phyloP scores from a whole-genome alignment of 2,329 filamentous ascomycete species.

The Xylaria polymorpha region DNA sequence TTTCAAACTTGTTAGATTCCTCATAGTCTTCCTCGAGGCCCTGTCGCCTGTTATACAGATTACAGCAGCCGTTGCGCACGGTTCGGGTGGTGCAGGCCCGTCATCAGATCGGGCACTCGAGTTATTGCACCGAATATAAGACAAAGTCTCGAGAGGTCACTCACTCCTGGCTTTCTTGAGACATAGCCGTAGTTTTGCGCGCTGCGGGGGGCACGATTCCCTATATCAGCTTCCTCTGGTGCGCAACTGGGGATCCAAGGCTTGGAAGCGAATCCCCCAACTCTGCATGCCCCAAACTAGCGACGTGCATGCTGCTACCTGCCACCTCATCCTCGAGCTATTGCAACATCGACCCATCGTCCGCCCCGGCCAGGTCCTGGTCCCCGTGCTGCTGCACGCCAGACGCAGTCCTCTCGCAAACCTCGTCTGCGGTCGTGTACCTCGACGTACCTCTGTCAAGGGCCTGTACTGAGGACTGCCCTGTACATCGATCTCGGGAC shows the following conservation, averaged over 20 bases:
- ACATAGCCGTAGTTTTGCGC: conserved; percentile 33
- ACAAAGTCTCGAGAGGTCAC: conserved; percentile 31
- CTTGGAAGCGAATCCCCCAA: conserved; percentile 45
- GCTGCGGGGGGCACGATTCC: conserved; percentile 35
- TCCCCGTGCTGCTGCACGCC: conserved; percentile 46
- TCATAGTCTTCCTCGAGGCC: conserved; percentile 18
- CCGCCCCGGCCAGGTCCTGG: conserved; percentile 51
- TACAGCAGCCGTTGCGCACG: conserved; percentile 17
- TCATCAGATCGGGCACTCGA: conserved; percentile 29
- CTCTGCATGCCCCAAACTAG: conserved; percentile 56
- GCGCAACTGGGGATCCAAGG: conserved; percentile 35
- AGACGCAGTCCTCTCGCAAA: conserved; percentile 43
- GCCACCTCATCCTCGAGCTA: conserved; percentile 60
- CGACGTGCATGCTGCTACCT: conserved; percentile 60
- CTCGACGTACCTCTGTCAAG: conserved; percentile 50
- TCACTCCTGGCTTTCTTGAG: conserved; percentile 29
- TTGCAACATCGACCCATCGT: conserved; percentile 56
- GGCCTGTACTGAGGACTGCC: conserved; percentile 50
- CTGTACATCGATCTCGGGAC: conserved; percentile 49
- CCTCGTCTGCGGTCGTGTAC: conserved; percentile 48
- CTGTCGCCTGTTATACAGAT: conserved; percentile 15
- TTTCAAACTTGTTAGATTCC: conserved; percentile 13
- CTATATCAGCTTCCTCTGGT: conserved; percentile 40
- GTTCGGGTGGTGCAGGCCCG: conserved; percentile 31
- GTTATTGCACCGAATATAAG: conserved; percentile 26